Percentiles rank a stretch among this genome's conserved stretches.
Evolutionary conservation across 2,329 filamentous ascomycete genomes (phyloP).

Genomic region (Pseudopithomyces chartarum): DNA sequence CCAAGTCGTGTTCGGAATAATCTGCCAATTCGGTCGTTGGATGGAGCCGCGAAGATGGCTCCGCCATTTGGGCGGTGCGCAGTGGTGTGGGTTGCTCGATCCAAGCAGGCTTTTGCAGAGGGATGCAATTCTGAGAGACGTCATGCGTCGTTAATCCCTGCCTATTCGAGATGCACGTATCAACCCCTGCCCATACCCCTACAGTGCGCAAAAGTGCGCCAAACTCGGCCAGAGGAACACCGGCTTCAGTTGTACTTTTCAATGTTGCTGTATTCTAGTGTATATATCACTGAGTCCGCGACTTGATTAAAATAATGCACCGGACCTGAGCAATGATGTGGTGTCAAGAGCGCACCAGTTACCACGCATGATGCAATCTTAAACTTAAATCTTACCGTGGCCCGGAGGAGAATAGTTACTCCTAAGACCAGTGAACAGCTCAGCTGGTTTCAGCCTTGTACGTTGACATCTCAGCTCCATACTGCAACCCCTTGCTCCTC

Average conservation of each 20-base stretch:
- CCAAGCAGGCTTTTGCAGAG: neutral
- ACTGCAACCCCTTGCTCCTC: no score
- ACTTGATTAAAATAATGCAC: no score
- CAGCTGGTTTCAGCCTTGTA: neutral
- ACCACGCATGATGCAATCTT: neutral
- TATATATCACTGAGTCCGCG: no score
- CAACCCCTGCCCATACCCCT: neutral
- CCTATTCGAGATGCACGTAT: neutral
- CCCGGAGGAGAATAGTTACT: neutral
- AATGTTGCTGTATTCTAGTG: no score
- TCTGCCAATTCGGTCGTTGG: neutral
- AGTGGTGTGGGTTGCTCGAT: neutral
- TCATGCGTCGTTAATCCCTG: slow-evolving; percentile 4
- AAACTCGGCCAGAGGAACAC: neutral
- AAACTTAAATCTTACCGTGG: neutral
- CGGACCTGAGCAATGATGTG: no score
- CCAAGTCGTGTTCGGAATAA: slow-evolving; percentile 7
- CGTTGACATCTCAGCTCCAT: neutral
- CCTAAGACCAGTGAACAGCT: neutral
- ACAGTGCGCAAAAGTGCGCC: neutral
- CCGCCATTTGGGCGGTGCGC: slow-evolving; percentile 4
- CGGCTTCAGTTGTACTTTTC: neutral
- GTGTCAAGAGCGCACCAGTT: neutral
- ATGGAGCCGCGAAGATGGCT: neutral
- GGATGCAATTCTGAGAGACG: neutral